Evolutionary conservation across 441 rosid genomes (phyloP), one percentile per base, ranked within the genome.

Genomic region (Gossypium davidsonii): DNA sequence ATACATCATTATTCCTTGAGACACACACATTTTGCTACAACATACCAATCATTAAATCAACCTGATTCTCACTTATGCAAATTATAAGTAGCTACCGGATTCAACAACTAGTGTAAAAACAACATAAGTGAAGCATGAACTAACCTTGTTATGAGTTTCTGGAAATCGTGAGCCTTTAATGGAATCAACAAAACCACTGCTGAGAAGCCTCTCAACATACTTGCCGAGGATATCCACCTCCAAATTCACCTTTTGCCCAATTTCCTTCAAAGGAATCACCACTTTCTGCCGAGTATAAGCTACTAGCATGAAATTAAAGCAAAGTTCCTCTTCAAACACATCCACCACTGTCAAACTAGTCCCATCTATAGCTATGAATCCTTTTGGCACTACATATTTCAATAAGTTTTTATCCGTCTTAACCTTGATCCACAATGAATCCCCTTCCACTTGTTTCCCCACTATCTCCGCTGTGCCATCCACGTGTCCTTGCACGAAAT

Each of bases 401-500:
- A 93, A 44, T 65, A 93, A 48, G 17, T 64, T 78, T 71, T 81
- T 74, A 8, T 83, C 83, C 0, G 82, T 84, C 79, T 84, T 89
- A 61, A 93, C 91, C 76, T 89, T 91, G 42, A 93, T 79, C 98
- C 97, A 90, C 80, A 93, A 39, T 0, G 97, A 93, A 67, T 93
- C 98, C 7, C 82, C 88, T 56, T 93, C 97, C 5, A 75, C 75
- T 26, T 83, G 89, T 84, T 80, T 88, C 59, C 77, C 77, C 48
- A 85, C 87, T 0, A 93, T 93, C 88, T 76, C 88, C 59, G 96
- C 98, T 9, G 91, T 90, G 2, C 94, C 96, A 71, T 91, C 98
- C 76, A 93, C 97, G 74, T 91, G 96, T 4, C 98, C 98, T 85
- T 93, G 98, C 80, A 93, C 98, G 72, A 91, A 91, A 80, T 93